phyloP scores from a whole-genome alignment of 2,329 filamentous ascomycete species.

The Beauveria pseudobassiana region DNA sequence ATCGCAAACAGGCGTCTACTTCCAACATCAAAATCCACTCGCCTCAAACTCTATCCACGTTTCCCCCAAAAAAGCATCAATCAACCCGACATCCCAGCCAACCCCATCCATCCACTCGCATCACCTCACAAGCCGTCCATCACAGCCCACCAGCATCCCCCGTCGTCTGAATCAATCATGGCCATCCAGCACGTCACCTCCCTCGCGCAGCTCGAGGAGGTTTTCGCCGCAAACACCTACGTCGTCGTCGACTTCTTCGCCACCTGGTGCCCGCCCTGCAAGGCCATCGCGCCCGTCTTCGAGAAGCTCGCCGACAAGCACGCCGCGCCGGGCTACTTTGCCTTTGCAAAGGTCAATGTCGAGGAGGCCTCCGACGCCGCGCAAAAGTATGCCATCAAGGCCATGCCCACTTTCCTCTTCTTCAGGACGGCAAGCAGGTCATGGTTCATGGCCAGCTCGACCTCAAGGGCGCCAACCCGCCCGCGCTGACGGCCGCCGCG shows the following conservation, averaged over 20 bases:
- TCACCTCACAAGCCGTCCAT: background rate
- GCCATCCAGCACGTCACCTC: constrained; percentile 23
- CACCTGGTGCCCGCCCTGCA: constrained; percentile 45
- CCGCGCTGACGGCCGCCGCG: constrained; percentile 24
- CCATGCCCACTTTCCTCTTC: constrained; percentile 89
- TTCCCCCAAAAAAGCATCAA: too few species aligned
- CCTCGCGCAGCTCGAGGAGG: constrained; percentile 26
- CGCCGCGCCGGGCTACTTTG: constrained; percentile 41
- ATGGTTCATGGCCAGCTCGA: constrained; percentile 23
- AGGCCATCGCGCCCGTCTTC: constrained; percentile 39
- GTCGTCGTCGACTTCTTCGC: constrained; percentile 43
- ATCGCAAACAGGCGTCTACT: too few species aligned
- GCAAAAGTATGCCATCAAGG: constrained; percentile 68
- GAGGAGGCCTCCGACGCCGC: constrained; percentile 72
- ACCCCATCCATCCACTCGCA: background rate
- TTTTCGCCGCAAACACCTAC: constrained; percentile 32
- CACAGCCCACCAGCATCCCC: background rate
- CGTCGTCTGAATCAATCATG: constrained; percentile 11
- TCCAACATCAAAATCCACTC: too few species aligned
- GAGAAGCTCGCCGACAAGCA: constrained; percentile 23
- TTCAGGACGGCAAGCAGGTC: constrained; percentile 59
- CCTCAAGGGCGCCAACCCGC: constrained; percentile 28
- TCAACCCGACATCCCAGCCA: too few species aligned
- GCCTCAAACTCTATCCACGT: too few species aligned
- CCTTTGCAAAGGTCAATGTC: constrained; percentile 88